Conservation (phyloP, 192 early-diverging fungal genomes). For the Entomortierella beljakovae region DNA sequence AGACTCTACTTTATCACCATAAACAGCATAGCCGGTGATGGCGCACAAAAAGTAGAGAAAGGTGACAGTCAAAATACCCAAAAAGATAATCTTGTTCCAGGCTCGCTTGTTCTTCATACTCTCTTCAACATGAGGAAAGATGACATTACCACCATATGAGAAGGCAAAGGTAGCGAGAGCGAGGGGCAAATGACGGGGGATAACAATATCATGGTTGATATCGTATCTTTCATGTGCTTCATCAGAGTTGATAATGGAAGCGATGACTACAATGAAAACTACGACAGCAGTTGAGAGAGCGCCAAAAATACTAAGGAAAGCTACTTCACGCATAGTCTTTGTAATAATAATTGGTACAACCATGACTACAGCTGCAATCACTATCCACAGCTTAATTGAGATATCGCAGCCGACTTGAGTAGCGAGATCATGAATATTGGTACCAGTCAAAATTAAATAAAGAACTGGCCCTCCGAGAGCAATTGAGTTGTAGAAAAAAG, state of each 20-base stretch:
- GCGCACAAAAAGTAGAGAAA: slow-evolving; percentile 73
- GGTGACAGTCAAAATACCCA: slow-evolving; percentile 64
- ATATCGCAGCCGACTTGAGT: slow-evolving; percentile 52
- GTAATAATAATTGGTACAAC: slow-evolving; percentile 72
- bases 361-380: slow-evolving; percentile 65
- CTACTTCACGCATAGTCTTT: slow-evolving; percentile 79
- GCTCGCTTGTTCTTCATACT: slow-evolving; percentile 70
- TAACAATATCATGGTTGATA: slow-evolving; percentile 53
- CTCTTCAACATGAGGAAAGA: slow-evolving; percentile 79
- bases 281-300: slow-evolving; percentile 71
- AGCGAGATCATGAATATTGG: slow-evolving; percentile 67
- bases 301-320: slow-evolving; percentile 67
- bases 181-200: slow-evolving; percentile 67
- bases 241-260: slow-evolving; percentile 60
- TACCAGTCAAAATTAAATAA: slow-evolving; percentile 73
- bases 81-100: slow-evolving; percentile 67
- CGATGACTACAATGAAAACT: slow-evolving; percentile 67
- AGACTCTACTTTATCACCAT: slow-evolving; percentile 65
- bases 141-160: slow-evolving; percentile 77
- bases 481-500: slow-evolving; percentile 68
- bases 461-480: slow-evolving; percentile 66
- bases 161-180: slow-evolving; percentile 76
- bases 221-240: slow-evolving; percentile 35
- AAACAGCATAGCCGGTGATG: slow-evolving; percentile 72
- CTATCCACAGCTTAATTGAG: slow-evolving; percentile 66